A percentile compares a stretch with the other conserved stretches of the same genome.
These are phyloP conservation scores for Mollisia scopiformis DNA, from an alignment of 2,329 filamentous ascomycete genomes.

Conservation along the genomic window DNA sequence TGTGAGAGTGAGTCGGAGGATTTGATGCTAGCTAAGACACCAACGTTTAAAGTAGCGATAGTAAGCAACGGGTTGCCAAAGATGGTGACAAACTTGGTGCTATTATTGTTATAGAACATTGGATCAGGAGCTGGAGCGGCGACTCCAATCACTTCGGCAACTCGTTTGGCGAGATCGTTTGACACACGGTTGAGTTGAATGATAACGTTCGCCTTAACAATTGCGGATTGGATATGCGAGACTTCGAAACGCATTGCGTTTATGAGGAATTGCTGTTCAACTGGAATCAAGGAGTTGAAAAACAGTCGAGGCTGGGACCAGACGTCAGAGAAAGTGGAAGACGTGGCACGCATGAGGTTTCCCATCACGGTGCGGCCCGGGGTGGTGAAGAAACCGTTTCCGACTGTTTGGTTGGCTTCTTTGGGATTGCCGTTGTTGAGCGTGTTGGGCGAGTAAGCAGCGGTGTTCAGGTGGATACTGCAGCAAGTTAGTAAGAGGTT, in stretches of 20 bases:
- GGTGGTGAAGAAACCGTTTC: conserved; percentile 72
- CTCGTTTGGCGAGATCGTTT: conserved; percentile 67
- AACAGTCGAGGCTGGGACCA: conserved; percentile 75
- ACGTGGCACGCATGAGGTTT: conserved; percentile 57
- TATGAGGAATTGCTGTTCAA: conserved; percentile 72
- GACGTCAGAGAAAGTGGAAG: conserved; percentile 70
- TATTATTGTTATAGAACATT: conserved; percentile 71
- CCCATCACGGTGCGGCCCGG: conserved; percentile 58
- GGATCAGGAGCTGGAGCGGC: conserved; percentile 59
- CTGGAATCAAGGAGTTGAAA: conserved; percentile 69
- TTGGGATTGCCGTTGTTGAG: conserved; percentile 64
- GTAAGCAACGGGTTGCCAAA: conserved; percentile 60
- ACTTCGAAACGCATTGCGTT: conserved; percentile 76
- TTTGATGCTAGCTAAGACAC: conserved; percentile 56
- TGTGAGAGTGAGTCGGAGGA: conserved; percentile 48
- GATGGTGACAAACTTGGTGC: conserved; percentile 61
- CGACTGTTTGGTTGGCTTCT: conserved; percentile 66
- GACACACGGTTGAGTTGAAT: conserved; percentile 69
- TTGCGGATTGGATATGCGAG: conserved; percentile 56
- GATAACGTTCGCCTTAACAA: conserved; percentile 68
- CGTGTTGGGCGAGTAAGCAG: conserved; percentile 69
- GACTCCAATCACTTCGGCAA: conserved; percentile 64
- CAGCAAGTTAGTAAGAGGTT: no score
- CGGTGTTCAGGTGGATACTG: conserved; percentile 69
- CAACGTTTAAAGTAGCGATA: conserved; percentile 66